Conservation (phyloP, 345 rosid species). For the Gossypioides kirkii region DNA sequence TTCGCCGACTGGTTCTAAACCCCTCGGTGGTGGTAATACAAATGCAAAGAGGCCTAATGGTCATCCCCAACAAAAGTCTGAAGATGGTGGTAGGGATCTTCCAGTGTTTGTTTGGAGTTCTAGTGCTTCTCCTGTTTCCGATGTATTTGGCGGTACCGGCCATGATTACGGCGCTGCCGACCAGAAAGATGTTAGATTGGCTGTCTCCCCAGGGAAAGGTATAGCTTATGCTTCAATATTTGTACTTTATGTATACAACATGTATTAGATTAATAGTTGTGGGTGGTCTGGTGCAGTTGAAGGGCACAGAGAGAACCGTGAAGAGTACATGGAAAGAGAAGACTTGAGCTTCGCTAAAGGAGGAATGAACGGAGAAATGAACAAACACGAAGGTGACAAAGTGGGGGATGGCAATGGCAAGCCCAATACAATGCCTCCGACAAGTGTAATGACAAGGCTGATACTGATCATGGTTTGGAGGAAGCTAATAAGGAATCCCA, state of each 20-base stretch:
- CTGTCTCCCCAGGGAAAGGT: conserved; percentile 85
- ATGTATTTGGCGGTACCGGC: conserved; percentile 70
- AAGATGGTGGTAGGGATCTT: conserved; percentile 64
- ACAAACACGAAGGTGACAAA: conserved; percentile 49
- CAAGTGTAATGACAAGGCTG: conserved; percentile 96
- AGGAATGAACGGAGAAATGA: conserved; percentile 53
- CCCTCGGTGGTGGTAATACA: conserved; percentile 26
- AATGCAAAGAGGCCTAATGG: conserved; percentile 27
- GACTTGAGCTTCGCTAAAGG: conserved; percentile 81
- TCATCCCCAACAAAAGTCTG: conserved; percentile 22
- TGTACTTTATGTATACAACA: not conserved
- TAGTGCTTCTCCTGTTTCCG: conserved; percentile 91
- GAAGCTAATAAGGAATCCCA: conserved; percentile 93
- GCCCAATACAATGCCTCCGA: conserved; percentile 80
- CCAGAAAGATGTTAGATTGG: conserved; percentile 64
- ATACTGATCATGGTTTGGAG: conserved; percentile 99
- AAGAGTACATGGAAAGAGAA: conserved; percentile 64
- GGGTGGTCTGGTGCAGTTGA: conserved; percentile 22
- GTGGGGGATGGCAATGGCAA: conserved; percentile 36
- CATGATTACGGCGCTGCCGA: conserved; percentile 30
- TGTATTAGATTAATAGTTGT: not conserved
- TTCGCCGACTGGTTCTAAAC: conserved; percentile 57
- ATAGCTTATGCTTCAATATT: not conserved
- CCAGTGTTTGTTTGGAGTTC: conserved; percentile 99
- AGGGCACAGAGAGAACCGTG: conserved; percentile 29